Percentiles rank a stretch among this genome's conserved stretches.
These are phyloP conservation scores for Debaryomycetaceae sp. DNA, from an alignment of 1,139 yeast genomes.

Conservation along the genomic window DNA sequence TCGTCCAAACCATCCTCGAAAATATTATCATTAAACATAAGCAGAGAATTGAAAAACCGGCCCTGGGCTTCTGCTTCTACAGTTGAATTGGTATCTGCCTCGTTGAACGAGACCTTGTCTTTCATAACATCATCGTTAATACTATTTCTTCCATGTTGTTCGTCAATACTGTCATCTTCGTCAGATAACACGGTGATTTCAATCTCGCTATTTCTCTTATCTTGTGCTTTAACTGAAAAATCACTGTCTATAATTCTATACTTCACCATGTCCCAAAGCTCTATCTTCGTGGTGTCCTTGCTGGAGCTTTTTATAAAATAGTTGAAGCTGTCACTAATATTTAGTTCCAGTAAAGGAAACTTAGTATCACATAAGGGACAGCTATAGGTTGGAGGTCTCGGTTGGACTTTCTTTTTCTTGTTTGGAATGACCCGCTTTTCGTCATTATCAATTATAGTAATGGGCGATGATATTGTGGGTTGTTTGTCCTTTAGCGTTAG, in stretches of 20 bases:
- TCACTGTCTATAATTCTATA: constrained; percentile 33
- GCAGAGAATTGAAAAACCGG: neutral
- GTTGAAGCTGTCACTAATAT: constrained; percentile 40
- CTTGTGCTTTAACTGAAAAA: constrained; percentile 3
- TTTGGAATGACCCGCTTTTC: constrained; percentile 4
- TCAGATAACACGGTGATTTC: constrained; percentile 28
- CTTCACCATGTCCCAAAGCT: constrained; percentile 32
- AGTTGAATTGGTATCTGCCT: neutral
- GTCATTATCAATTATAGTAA: neutral
- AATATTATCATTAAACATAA: constrained; percentile 9
- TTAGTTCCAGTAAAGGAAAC: constrained; percentile 34
- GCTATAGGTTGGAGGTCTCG: constrained; percentile 24
- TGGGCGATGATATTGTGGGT: neutral
- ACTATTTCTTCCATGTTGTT: constrained; percentile 6
- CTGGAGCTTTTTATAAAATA: constrained; percentile 43
- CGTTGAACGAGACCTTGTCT: neutral
- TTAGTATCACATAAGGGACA: constrained; percentile 42
- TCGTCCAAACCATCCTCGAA: constrained; percentile 25
- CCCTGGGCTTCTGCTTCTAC: neutral
- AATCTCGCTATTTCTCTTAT: constrained; percentile 15
- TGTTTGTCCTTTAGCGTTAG: constrained; percentile 4
- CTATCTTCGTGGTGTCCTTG: constrained; percentile 30
- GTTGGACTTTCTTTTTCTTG: constrained; percentile 3
- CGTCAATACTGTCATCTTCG: constrained; percentile 14
- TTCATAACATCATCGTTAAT: neutral